Evolutionary conservation across 768 basidiomycete species (phyloP).

Genomic region (Calocybe cyanea): DNA sequence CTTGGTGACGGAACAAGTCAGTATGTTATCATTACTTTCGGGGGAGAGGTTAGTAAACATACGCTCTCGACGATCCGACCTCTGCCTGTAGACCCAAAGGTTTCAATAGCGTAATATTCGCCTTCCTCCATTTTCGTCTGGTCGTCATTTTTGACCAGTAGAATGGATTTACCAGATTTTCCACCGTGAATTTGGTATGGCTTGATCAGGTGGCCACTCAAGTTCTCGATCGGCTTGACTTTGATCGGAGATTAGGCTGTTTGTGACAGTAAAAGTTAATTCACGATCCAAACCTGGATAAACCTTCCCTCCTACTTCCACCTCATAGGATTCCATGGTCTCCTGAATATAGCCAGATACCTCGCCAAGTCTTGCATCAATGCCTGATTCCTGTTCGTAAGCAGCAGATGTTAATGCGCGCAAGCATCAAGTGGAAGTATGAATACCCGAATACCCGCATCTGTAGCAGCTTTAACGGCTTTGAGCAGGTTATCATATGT

Average conservation of each 20-base stretch:
- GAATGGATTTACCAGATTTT: constrained; percentile 61
- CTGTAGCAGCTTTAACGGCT: constrained; percentile 91
- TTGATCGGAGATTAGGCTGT: constrained; percentile 8
- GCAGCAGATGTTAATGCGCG: not conserved
- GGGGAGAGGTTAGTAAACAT: constrained; percentile 15
- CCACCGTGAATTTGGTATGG: constrained; percentile 90
- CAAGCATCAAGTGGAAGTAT: constrained; percentile 3
- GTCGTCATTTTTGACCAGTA: constrained; percentile 85
- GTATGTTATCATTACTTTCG: not conserved
- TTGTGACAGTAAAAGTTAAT: constrained; percentile 2
- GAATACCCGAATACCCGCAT: constrained; percentile 79
- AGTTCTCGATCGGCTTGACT: constrained; percentile 93
- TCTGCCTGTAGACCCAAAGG: constrained; percentile 93
- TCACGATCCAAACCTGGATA: constrained; percentile 59
- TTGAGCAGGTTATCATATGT: constrained; percentile 86
- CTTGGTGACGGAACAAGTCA: constrained; percentile 31
- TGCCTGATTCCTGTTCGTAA: constrained; percentile 78
- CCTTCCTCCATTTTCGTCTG: constrained; percentile 99
- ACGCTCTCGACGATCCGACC: constrained; percentile 85
- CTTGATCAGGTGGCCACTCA: constrained; percentile 92
- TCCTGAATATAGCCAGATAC: constrained; percentile 92
- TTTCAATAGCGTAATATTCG: constrained; percentile 98
- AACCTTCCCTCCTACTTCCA: constrained; percentile 80
- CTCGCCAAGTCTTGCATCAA: constrained; percentile 91
- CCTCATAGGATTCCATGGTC: constrained; percentile 98